Percentiles rank a stretch among this genome's conserved stretches.
These are phyloP conservation scores for Ustilago xerochloae DNA, from an alignment of 1,284 basidiomycete genomes.

Conservation along the genomic window DNA sequence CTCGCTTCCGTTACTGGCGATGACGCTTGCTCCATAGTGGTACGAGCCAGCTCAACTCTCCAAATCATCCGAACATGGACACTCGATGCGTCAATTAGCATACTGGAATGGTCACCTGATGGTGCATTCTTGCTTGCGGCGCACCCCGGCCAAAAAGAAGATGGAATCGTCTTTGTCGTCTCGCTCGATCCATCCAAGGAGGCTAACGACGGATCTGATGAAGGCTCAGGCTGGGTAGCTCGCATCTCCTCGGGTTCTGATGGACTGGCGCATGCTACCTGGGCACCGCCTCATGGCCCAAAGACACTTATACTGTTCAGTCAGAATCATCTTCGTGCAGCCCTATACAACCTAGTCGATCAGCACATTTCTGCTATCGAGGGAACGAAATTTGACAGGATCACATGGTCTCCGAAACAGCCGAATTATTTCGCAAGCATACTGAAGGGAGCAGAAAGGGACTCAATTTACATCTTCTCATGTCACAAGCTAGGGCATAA, in stretches of 20 bases:
- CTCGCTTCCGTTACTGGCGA: conserved; percentile 54
- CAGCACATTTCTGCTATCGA: conserved; percentile 50
- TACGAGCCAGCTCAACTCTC: conserved; percentile 57
- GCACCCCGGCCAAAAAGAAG: conserved; percentile 26
- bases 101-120: conserved; percentile 57
- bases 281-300: conserved; percentile 49
- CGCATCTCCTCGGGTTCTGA: conserved; percentile 53
- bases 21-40: conserved; percentile 32
- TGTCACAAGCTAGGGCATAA: conserved; percentile 18
- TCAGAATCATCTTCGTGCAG: conserved; percentile 42
- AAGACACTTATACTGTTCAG: conserved; percentile 51
- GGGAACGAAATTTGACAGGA: conserved; percentile 45
- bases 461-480: conserved; percentile 31
- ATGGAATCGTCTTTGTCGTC: conserved; percentile 55
- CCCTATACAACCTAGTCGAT: conserved; percentile 48
- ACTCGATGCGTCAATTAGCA: conserved; percentile 41
- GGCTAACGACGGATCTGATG: conserved; percentile 57
- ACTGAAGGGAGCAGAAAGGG: conserved; percentile 39
- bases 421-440: conserved; percentile 42
- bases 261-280: conserved; percentile 51
- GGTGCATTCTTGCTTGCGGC: conserved; percentile 53
- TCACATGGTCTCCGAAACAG: conserved; percentile 32
- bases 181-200: conserved; percentile 59
- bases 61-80: conserved; percentile 61
- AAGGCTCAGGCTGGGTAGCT: conserved; percentile 59